These are phyloP conservation scores for Trichoderma virens DNA, from an alignment of 495 filamentous ascomycete species.

Conservation along the genomic window DNA sequence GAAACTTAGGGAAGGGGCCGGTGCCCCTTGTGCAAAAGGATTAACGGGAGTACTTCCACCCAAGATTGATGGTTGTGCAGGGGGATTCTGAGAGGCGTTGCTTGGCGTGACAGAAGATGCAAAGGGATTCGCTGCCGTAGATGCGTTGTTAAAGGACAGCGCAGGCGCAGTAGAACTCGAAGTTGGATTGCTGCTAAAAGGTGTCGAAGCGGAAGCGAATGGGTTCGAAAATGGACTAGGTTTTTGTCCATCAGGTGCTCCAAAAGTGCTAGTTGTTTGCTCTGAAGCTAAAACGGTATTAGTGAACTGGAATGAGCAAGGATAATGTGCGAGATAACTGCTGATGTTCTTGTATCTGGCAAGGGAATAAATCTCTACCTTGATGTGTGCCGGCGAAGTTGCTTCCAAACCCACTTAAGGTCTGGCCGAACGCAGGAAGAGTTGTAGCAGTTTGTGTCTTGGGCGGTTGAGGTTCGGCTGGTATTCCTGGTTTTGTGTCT, in stretches of 20 bases:
- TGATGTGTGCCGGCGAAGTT: background rate
- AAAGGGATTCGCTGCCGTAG: constrained; percentile 2
- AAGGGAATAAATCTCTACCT: background rate
- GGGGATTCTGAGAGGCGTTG: background rate
- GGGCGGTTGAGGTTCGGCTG: background rate
- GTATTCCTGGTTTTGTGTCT: background rate
- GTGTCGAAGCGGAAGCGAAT: background rate
- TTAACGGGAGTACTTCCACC: background rate
- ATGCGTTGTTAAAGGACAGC: background rate
- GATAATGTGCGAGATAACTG: background rate
- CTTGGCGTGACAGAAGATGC: background rate
- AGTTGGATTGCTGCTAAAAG: background rate
- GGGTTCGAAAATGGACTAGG: background rate
- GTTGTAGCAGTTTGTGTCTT: background rate
- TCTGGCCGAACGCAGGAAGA: background rate
- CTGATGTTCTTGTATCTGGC: background rate
- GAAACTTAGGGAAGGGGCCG: background rate
- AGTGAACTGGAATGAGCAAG: background rate
- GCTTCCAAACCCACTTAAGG: background rate
- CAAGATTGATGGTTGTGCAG: background rate
- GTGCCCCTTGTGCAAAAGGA: background rate
- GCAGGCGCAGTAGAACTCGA: background rate
- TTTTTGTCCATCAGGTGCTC: background rate
- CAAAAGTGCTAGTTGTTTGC: background rate
- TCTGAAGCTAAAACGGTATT: background rate